Evolutionary conservation across 305 asterid species (phyloP).

Genomic region (Stenogyne calaminthoides): DNA sequence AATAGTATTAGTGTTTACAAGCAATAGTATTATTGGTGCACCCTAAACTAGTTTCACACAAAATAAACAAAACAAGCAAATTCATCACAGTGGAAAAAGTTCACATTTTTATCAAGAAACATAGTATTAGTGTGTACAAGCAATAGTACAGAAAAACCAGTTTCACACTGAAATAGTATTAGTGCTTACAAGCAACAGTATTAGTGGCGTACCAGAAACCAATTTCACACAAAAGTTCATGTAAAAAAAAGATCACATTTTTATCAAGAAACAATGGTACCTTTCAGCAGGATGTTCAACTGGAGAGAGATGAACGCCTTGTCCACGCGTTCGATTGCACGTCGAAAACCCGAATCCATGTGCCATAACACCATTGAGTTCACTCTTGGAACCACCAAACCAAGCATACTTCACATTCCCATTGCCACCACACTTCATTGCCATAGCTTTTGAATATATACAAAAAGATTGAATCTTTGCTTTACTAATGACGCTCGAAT

Average conservation of each 20-base stretch:
- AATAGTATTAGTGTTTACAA: no score
- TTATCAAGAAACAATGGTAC: constrained; percentile 29
- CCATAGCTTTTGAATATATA: constrained; percentile 43
- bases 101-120: background rate
- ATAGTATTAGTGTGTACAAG: no score
- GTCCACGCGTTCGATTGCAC: constrained; percentile 33
- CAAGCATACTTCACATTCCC: constrained; percentile 70
- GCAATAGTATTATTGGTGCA: no score
- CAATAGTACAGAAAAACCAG: no score
- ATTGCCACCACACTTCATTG: constrained; percentile 45
- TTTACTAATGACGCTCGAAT: constrained; percentile 33
- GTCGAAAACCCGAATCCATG: constrained; percentile 54
- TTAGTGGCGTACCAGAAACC: no score
- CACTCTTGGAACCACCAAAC: constrained; percentile 70
- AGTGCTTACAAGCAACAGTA: no score
- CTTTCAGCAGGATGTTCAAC: constrained; percentile 47
- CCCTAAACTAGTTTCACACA: no score
- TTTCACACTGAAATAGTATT: no score
- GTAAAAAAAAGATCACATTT: background rate
- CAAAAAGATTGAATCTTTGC: constrained; percentile 52
- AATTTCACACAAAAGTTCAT: background rate
- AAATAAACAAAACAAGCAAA: background rate
- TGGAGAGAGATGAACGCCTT: constrained; percentile 60
- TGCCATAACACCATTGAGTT: constrained; percentile 39
- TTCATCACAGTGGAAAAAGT: background rate